Percentiles rank a stretch among this genome's conserved stretches.
These are phyloP conservation scores for Alternaria ventricosa DNA, from an alignment of 2,329 filamentous ascomycete genomes.

Conservation along the genomic window DNA sequence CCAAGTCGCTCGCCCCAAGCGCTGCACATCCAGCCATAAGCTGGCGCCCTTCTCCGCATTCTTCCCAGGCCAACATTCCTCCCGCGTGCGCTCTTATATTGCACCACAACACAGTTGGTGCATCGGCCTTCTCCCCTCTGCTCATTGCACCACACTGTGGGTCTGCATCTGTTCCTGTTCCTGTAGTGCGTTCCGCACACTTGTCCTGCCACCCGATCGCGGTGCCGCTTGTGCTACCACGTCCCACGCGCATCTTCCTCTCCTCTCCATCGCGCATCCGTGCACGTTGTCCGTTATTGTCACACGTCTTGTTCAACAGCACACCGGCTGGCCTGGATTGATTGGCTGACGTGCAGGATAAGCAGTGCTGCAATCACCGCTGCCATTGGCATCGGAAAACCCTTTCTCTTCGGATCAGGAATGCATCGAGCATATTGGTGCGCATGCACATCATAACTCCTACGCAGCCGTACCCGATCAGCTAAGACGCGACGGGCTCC, in stretches of 20 bases:
- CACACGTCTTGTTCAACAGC: slow-evolving; percentile 42
- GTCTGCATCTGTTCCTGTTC: slow-evolving; percentile 32
- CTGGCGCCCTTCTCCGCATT: slow-evolving; percentile 49
- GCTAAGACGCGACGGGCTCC: slow-evolving; percentile 58
- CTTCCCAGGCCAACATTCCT: slow-evolving; percentile 43
- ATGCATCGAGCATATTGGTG: slow-evolving; percentile 54
- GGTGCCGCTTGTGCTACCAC: slow-evolving; percentile 45
- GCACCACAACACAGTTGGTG: slow-evolving; percentile 34
- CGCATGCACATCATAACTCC: slow-evolving; percentile 54
- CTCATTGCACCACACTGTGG: slow-evolving; percentile 42
- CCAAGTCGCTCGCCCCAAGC: slow-evolving; percentile 30
- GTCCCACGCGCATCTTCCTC: slow-evolving; percentile 37
- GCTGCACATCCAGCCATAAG: slow-evolving; percentile 37
- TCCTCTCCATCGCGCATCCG: slow-evolving; percentile 32
- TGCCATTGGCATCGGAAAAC: slow-evolving; percentile 52
- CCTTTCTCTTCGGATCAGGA: slow-evolving; percentile 54
- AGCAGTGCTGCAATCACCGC: slow-evolving; percentile 53
- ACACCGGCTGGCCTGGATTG: slow-evolving; percentile 33
- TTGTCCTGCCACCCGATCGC: slow-evolving; percentile 41
- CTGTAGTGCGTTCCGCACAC: slow-evolving; percentile 46
- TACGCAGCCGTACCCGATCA: slow-evolving; percentile 56
- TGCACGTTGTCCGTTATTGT: slow-evolving; percentile 50
- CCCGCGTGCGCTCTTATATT: slow-evolving; percentile 37
- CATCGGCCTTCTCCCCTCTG: slow-evolving; percentile 21
- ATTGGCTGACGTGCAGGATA: slow-evolving; percentile 52